Evolutionary conservation across 2,329 filamentous ascomycete species (phyloP).

Genomic region (Colletotrichum liaoningense): DNA sequence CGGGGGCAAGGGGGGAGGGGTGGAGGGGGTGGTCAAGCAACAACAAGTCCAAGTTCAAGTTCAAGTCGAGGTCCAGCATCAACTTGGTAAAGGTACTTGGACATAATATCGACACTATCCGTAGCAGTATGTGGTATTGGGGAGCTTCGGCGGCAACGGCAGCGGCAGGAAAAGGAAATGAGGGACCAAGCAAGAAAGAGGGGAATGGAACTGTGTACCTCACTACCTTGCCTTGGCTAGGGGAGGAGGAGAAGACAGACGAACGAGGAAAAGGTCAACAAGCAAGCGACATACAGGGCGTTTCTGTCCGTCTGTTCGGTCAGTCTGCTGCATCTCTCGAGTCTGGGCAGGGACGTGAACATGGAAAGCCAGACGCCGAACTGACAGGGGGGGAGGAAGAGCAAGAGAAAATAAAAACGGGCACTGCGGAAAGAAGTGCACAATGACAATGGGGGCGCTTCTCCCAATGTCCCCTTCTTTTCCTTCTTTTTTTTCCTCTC

Average conservation of each 20-base stretch:
- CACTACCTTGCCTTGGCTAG: constrained; percentile 39
- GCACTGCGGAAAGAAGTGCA: constrained; percentile 21
- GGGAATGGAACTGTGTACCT: constrained; percentile 39
- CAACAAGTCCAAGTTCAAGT: background rate
- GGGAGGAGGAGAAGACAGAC: constrained; percentile 39
- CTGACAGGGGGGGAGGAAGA: background rate
- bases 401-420: constrained; percentile 11
- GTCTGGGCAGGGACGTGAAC: constrained; percentile 15
- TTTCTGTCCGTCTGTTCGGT: background rate
- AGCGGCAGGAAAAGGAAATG: constrained; percentile 47
- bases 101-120: constrained; percentile 10
- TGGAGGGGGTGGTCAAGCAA: constrained; percentile 31
- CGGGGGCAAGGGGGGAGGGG: constrained; percentile 30
- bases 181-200: constrained; percentile 40
- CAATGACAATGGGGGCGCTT: constrained; percentile 17
- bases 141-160: constrained; percentile 32
- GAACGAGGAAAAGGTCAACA: constrained; percentile 6
- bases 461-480: background rate
- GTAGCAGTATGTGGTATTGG: constrained; percentile 24
- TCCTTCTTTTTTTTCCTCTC: background rate
- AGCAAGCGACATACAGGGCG: constrained; percentile 7
- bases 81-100: constrained; percentile 32
- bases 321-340: no score
- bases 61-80: constrained; percentile 22
- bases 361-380: constrained; percentile 2